Base-by-base conservation (phyloP, 2,329 filamentous ascomycete genomes). In the Verticillium nonalfalfae region DNA sequence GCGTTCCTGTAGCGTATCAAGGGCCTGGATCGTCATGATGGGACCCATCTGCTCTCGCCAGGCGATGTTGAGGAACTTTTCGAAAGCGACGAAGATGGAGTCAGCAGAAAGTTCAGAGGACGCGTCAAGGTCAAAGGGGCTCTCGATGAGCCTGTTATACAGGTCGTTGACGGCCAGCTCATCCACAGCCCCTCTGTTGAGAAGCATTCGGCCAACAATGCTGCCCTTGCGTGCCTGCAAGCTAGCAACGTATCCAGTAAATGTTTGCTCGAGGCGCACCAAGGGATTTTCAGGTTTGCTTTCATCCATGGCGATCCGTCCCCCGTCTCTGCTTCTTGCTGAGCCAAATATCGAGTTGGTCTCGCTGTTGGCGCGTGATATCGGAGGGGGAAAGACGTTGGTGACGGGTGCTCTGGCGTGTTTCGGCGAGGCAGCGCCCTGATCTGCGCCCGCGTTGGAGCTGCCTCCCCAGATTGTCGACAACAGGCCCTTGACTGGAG, bases 41-140 rank as follows among this genome's bases (percentile, higher is more conserved):
- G 91, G 86, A 0, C 94, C 94, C 81, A 97, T 93, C 68, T 91
- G 89, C 66, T 94, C 90, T 62, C 85, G 87, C 94, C 94, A 98
- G 13, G 91, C 93, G 65, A 93, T 88, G 62, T 87, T 87, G 63
- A 97, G 78, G 68, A 97, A 98, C 64, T 96, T 97, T 72, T 97
- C 93, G 72, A 97, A 98, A 0, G 93, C 90, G 33, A 90, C 90
- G 70, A 97, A 96, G 5, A 98, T 83, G 21, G 94, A 87, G 69
- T 97, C 93, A 9, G 94, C 86, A 3, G 88, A 84, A 9, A 91
- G 82, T 62, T 97, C 92, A 0, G 87, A 83, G 1, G 90, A 86
- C 10, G 87, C 80, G 59, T 96, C 90, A 65, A 90, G 83, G 69
- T 91, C 92, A 59, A 86, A 89, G 0, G 93, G 91, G 65, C 90